These are phyloP conservation scores for Penicillium lividum DNA, from an alignment of 495 filamentous ascomycete genomes.

Conservation along the genomic window DNA sequence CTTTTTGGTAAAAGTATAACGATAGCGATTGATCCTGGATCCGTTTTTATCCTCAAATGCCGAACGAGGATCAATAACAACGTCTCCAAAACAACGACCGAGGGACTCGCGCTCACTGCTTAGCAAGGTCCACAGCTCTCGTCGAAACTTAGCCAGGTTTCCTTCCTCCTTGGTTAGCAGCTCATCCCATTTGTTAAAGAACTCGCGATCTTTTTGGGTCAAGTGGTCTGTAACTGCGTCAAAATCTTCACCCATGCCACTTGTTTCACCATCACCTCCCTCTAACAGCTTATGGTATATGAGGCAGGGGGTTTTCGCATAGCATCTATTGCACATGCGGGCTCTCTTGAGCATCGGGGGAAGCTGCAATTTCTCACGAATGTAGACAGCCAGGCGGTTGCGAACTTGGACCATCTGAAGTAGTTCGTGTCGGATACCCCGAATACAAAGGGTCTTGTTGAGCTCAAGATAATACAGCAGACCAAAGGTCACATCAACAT, in stretches of 20 bases:
- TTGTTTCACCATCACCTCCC: slow-evolving; percentile 77
- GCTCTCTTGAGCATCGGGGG: slow-evolving; percentile 82
- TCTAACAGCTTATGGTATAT: slow-evolving; percentile 93
- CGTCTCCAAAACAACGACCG: slow-evolving; percentile 72
- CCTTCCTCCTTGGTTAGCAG: slow-evolving; percentile 93
- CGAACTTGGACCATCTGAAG: slow-evolving; percentile 94
- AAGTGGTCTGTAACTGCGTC: slow-evolving; percentile 74
- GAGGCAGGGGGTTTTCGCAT: slow-evolving; percentile 85
- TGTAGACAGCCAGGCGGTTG: slow-evolving; percentile 82
- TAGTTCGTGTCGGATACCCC: slow-evolving; percentile 79
- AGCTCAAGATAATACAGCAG: slow-evolving; percentile 94
- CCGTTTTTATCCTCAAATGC: slow-evolving; percentile 63
- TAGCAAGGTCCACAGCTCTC: slow-evolving; percentile 93
- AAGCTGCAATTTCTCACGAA: slow-evolving; percentile 75
- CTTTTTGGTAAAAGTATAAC: slow-evolving; percentile 77
- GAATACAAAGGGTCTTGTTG: slow-evolving; percentile 80
- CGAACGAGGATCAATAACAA: slow-evolving; percentile 79
- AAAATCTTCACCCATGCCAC: slow-evolving; percentile 72
- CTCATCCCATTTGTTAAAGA: slow-evolving; percentile 92
- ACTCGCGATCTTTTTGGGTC: slow-evolving; percentile 68
- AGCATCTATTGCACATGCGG: slow-evolving; percentile 78
- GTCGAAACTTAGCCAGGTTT: slow-evolving; percentile 75
- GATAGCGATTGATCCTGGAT: slow-evolving; percentile 85
- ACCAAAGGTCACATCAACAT: slow-evolving; percentile 84
- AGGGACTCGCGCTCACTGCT: slow-evolving; percentile 85